Evolutionary conservation across 495 filamentous ascomycete species (phyloP), one percentile per base, ranked within the genome.

Genomic region (Glarea lozoyensis): DNA sequence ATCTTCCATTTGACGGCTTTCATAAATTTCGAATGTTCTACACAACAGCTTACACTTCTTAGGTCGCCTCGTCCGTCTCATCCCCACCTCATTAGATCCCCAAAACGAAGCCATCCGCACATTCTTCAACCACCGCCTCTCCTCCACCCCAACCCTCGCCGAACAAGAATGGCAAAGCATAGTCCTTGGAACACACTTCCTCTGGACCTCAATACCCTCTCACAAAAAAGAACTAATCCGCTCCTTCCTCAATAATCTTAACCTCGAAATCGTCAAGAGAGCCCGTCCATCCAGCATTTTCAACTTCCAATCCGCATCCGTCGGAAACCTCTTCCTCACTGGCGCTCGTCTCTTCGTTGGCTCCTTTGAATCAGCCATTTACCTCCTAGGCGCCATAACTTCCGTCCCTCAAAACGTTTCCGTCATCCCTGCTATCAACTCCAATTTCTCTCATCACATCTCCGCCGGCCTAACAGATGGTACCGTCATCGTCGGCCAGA

Each of bases 291-390:
- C 69, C 15, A 83, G 78, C 19, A 80, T 79, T 16, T 97, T 94
- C 60, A 85, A 92, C 60, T 97, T 95, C 56, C 76, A 83, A 19
- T 78, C 78, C 20, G 92, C 90, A 7, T 86, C 82, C 40, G 82
- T 94, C n/a, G 90, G 90, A 15, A 97, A 97, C 58, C 63, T 97
- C 21, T 97, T 97, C 61, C 63, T 97, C 40, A 94, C 92, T 7
- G 81, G 87, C 18, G 84, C 83, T 2, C 74, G 86, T 0, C 70
- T 92, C 25, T 89, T 90, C 58, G 81, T 82, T 4, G 86, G 87
- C 22, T 82, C 79, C 22, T 82, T 90, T 42, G 85, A 88, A 54
- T 80, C 78, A 30, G 84, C 82, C 27, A 87, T 93, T 42, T 92
- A 87, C 55, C 70, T 92, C 2, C 72, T 92, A 6, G 78, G 80